Evolutionary conservation across 2,329 filamentous ascomycete genomes (phyloP).

Genomic region (Alternaria alternata): DNA sequence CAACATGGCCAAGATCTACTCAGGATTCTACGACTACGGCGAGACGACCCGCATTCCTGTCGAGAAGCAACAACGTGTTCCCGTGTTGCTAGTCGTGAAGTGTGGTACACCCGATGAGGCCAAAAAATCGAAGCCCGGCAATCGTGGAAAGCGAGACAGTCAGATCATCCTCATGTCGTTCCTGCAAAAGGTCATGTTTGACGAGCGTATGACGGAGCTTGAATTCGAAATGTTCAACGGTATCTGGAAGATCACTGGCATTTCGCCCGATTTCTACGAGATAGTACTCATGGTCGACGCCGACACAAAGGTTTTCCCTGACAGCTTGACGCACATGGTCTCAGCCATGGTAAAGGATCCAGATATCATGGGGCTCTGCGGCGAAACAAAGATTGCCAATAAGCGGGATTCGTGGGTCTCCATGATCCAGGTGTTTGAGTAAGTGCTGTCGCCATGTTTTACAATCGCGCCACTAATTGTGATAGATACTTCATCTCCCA

Average conservation of each 20-base stretch:
- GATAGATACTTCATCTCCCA: slow-evolving; percentile 92
- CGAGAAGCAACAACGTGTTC: slow-evolving; percentile 94
- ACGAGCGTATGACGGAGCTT: slow-evolving; percentile 98
- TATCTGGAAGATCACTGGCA: slow-evolving; percentile 97
- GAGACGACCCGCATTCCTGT: slow-evolving; percentile 76
- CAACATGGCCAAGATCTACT: slow-evolving; percentile 99
- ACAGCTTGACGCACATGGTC: slow-evolving; percentile 98
- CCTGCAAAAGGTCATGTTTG: slow-evolving; percentile 99
- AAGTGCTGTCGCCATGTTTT: slow-evolving; percentile 43
- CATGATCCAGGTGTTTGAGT: slow-evolving; percentile 98
- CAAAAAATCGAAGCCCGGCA: slow-evolving; percentile 85
- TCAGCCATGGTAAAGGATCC: slow-evolving; percentile 99
- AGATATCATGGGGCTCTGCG: slow-evolving; percentile 98
- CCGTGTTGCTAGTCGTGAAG: slow-evolving; percentile 97
- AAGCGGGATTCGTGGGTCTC: slow-evolving; percentile 94
- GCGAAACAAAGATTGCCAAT: slow-evolving; percentile 99
- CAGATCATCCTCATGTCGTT: slow-evolving; percentile 99
- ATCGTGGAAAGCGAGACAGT: slow-evolving; percentile 97
- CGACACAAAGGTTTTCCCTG: slow-evolving; percentile 98
- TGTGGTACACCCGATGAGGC: slow-evolving; percentile 91
- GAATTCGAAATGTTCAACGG: slow-evolving; percentile 99
- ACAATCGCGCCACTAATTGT: slow-evolving; percentile 38
- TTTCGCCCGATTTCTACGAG: slow-evolving; percentile 97
- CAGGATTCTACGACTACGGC: slow-evolving; percentile 98
- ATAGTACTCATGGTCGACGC: slow-evolving; percentile 99